Conservation (phyloP, 345 rosid genomes). For the Populus deltoides region DNA sequence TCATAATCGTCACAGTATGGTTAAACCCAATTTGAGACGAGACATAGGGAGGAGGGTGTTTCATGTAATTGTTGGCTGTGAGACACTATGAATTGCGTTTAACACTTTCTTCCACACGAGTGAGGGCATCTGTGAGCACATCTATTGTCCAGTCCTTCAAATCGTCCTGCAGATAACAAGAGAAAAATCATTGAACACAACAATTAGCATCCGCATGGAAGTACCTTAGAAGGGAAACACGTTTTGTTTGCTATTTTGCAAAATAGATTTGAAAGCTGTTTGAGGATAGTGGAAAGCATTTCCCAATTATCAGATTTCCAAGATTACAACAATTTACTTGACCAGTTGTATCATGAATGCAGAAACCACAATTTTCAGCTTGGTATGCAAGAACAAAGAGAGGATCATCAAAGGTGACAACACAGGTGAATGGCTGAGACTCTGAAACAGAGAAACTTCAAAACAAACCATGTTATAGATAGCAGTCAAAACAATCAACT, state of each 20-base stretch:
- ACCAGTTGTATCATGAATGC: neutral
- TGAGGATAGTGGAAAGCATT: neutral
- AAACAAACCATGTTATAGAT: neutral
- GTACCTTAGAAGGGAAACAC: neutral
- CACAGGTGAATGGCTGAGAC: neutral
- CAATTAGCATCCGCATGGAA: neutral
- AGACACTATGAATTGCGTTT: conserved; percentile 16
- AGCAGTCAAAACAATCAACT: neutral
- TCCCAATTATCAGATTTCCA: neutral
- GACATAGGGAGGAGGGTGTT: neutral
- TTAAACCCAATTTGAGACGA: neutral
- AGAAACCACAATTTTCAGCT: neutral
- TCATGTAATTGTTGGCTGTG: neutral
- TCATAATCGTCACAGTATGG: neutral
- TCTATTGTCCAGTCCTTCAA: conserved; percentile 89
- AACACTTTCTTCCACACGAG: conserved; percentile 70
- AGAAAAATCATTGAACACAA: neutral
- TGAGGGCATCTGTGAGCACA: conserved; percentile 67
- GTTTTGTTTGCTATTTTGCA: neutral
- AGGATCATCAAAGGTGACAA: neutral
- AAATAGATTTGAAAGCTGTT: neutral
- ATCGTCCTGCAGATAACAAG: conserved; percentile 53
- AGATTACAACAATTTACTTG: neutral
- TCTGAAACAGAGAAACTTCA: neutral
- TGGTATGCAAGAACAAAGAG: neutral